Evolutionary conservation across 768 basidiomycete genomes (phyloP), one percentile per base, ranked within the genome.

Genomic region (Leccinum uliginosum): DNA sequence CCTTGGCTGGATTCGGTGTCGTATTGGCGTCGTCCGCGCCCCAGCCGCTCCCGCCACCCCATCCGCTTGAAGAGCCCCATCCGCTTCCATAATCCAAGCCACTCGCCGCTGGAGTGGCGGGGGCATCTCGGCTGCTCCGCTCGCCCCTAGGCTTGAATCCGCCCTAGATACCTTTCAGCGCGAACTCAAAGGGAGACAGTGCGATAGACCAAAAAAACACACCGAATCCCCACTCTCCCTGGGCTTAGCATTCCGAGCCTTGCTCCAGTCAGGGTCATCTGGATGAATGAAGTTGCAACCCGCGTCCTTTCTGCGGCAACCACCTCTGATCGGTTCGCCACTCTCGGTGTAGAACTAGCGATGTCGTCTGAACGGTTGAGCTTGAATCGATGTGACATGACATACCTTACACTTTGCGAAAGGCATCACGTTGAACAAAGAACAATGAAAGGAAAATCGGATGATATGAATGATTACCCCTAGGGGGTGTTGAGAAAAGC

Each of bases 231-330:
- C 58, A n/a, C 63, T 51, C 27, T 53, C 61, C 48, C 19, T 62
- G n/a, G 55, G 6, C 46, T 19, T 58, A 30, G 64, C 8, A 23
- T 47, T n/a, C n/a, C 24, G 56, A 5, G 68, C 72, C 6, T 44
- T 56, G 26, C 10, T 32, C 70, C 70, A 71, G 14, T 38, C 34
- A n/a, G 64, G 50, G 10, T 68, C 59, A n/a, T 26, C 63, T 9
- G 71, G 70, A 51, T 75, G 74, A 23, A 73, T 15, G 51, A 69
- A 75, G 2, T 21, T 11, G 50, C 74, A 75, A 23, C 62, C 63
- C 4, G 47, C 17, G 11, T 40, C 61, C 7, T 46, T 55, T 52
- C 47, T 60, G 30, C 6, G 55, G 48, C 74, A 76, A 45, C 74
- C 74, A 2, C 56, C 59, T 34, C 51, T 53, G 11, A 58, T 14